Base-by-base conservation (phyloP, 2,329 filamentous ascomycete species). In the Ophiostoma ulmi region DNA sequence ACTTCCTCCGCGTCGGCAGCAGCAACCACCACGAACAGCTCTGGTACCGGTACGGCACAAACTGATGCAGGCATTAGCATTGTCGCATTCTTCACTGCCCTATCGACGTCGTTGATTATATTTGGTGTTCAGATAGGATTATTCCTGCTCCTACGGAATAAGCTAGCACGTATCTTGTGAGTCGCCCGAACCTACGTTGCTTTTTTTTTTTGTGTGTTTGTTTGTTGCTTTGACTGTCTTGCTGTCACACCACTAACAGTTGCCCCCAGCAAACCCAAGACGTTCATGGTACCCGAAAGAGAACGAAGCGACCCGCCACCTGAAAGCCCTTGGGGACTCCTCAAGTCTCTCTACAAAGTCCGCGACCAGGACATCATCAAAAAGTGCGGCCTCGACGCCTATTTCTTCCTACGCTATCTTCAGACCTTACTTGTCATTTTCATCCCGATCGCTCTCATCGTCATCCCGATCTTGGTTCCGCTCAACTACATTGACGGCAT, bases 371-470 rank as follows among this genome's bases (percentile, higher is more conserved):
- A 97, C 75, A 88, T 99, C 75, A 97, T 99, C 76, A 90, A 94
- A 69, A 97, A 97, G 80, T 97, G 94, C 75, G 95, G 95, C 22
- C 86, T 99, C 11, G 95, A 99, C 78, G 93, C 94, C 76, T 99
- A 97, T 81, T 97, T 98, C 83, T 99, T 99, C 79, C 85, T 99
- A 0, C 91, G 96, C 73, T 99, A 97, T 77, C 86, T 88, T 17
- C 86, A 86, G 74, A 86, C 77, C 79, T 87, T 98, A 5, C 86
- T 98, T 63, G 89, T 97, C 77, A 97, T 99, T 73, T 98, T 99
- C 78, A 81, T 97, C 55, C 93, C 95, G 1, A 88, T 97, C 71
- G 88, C 91, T 14, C 75, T 87, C 36, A 77, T 97, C 68, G 89
- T 97, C 38, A 83, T 97, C 70, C 95, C 95, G 0, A 90, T 97